A percentile compares a stretch with the other conserved stretches of the same genome.
Conservation (phyloP, 805 yeast species). For the Cyberlindnera galapagoensis region DNA sequence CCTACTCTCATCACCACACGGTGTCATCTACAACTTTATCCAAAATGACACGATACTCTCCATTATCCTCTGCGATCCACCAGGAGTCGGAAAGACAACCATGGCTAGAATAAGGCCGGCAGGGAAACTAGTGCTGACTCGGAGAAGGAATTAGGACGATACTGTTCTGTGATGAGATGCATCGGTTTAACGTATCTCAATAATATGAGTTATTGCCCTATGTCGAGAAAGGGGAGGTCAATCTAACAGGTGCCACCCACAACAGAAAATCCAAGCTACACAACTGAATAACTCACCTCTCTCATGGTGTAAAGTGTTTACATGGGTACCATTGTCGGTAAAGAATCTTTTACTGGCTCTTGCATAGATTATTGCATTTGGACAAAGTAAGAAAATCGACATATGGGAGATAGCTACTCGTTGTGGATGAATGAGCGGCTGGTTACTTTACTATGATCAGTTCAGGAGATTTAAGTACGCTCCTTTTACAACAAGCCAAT, state of each 20-base stretch:
- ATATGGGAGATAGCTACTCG: slow-evolving; percentile 41
- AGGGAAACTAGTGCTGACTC: slow-evolving; percentile 33
- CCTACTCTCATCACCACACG: slow-evolving; percentile 50
- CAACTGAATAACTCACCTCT: slow-evolving; percentile 75
- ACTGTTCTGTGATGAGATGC: slow-evolving; percentile 89
- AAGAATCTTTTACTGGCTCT: slow-evolving; percentile 46
- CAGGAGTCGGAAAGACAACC: slow-evolving; percentile 90
- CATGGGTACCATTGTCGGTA: slow-evolving; percentile 44
- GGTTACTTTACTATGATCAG: slow-evolving; percentile 67
- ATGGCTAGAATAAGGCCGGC: slow-evolving; percentile 47
- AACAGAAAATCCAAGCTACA: slow-evolving; percentile 87
- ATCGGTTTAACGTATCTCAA: slow-evolving; percentile 77
- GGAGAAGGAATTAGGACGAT: slow-evolving; percentile 57
- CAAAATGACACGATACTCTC: slow-evolving; percentile 64
- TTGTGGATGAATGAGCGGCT: slow-evolving; percentile 49
- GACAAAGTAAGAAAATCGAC: slow-evolving; percentile 55
- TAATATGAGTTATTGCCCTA: slow-evolving; percentile 83
- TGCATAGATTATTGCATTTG: slow-evolving; percentile 44
- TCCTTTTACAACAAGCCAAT: slow-evolving; percentile 68
- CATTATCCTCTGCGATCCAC: slow-evolving; percentile 89
- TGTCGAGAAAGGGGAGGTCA: slow-evolving; percentile 77
- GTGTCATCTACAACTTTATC: slow-evolving; percentile 61
- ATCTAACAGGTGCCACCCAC: slow-evolving; percentile 95
- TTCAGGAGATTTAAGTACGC: slow-evolving; percentile 88
- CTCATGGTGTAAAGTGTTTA: slow-evolving; percentile 79